Percentiles rank a stretch among this genome's conserved stretches.
Conservation (phyloP, 2,329 filamentous ascomycete species). For the Botryotinia calthae region DNA sequence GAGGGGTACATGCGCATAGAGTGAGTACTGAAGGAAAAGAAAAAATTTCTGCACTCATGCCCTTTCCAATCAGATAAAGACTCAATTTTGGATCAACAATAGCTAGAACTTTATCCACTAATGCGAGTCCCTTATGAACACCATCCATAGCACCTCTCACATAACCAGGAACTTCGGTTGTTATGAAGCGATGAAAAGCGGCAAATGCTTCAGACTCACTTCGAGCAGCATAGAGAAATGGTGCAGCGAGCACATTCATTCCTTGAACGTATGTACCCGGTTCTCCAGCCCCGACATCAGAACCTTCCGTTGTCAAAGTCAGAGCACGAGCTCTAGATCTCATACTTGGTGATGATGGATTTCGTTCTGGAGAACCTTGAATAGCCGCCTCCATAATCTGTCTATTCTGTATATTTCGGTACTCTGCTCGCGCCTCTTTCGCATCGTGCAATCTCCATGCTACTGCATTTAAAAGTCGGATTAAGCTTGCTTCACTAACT, state of each 20-base stretch:
- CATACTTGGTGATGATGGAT: conserved; percentile 33
- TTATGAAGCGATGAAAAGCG: conserved; percentile 84
- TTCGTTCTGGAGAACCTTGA: conserved; percentile 36
- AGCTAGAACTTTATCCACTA: conserved; percentile 88
- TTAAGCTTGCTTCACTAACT: conserved; percentile 92
- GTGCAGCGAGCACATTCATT: conserved; percentile 97
- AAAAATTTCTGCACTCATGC: conserved; percentile 89
- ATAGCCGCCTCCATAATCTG: conserved; percentile 28
- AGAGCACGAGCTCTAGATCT: conserved; percentile 52
- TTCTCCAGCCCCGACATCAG: conserved; percentile 59
- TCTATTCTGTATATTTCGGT: conserved; percentile 23
- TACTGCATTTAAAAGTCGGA: conserved; percentile 89
- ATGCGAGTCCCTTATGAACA: conserved; percentile 83
- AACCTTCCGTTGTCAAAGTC: conserved; percentile 61
- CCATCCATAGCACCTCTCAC: conserved; percentile 96
- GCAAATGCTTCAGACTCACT: conserved; percentile 95
- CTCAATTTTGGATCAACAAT: conserved; percentile 89
- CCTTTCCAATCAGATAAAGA: conserved; percentile 78
- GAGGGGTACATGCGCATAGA: conserved; percentile 91
- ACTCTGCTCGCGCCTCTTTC: conserved; percentile 44
- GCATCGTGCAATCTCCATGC: conserved; percentile 91
- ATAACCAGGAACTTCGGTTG: conserved; percentile 85
- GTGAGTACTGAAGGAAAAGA: conserved; percentile 95
- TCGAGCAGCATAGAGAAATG: conserved; percentile 89
- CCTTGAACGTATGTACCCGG: conserved; percentile 93